These are phyloP conservation scores for Kodamaea laetipori DNA, from an alignment of 805 yeast genomes.

Conservation along the genomic window DNA sequence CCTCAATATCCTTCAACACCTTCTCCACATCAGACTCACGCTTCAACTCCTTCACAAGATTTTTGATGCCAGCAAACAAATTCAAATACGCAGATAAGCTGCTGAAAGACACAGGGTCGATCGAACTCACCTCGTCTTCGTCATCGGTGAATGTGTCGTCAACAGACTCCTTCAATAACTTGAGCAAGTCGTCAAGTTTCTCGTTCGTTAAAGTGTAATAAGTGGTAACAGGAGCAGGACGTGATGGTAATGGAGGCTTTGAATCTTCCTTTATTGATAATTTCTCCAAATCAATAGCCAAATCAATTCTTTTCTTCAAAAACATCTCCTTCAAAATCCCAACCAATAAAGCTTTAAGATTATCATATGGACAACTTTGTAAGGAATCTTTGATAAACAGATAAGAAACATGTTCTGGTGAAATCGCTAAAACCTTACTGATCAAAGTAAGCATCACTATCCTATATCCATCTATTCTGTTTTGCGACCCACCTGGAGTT, in stretches of 20 bases:
- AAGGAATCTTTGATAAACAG: conserved; percentile 65
- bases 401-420: conserved; percentile 59
- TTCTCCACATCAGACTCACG: conserved; percentile 19
- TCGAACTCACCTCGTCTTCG: conserved; percentile 19
- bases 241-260: conserved; percentile 42
- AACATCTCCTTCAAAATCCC: conserved; percentile 71
- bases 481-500: conserved; percentile 5
- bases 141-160: conserved; percentile 15
- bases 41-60: conserved; percentile 20
- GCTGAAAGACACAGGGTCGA: conserved; percentile 35
- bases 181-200: conserved; percentile 10
- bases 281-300: conserved; percentile 2
- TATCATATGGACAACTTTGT: conserved; percentile 63
- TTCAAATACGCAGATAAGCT: conserved; percentile 59
- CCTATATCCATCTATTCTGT: conserved; percentile 3
- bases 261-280: not conserved
- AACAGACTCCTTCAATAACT: conserved; percentile 6
- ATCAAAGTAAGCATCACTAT: conserved; percentile 58
- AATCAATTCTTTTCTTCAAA: conserved; percentile 31
- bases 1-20: conserved; percentile 14
- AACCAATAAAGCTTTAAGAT: conserved; percentile 59
- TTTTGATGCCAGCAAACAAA: conserved; percentile 43
- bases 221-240: conserved; percentile 12
- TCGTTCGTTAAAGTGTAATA: conserved; percentile 6
- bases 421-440: conserved; percentile 59